A percentile compares a stretch with the other conserved stretches of the same genome.
Evolutionary conservation across 306 rosid genomes (phyloP).

Genomic region (Medicago lupulina): DNA sequence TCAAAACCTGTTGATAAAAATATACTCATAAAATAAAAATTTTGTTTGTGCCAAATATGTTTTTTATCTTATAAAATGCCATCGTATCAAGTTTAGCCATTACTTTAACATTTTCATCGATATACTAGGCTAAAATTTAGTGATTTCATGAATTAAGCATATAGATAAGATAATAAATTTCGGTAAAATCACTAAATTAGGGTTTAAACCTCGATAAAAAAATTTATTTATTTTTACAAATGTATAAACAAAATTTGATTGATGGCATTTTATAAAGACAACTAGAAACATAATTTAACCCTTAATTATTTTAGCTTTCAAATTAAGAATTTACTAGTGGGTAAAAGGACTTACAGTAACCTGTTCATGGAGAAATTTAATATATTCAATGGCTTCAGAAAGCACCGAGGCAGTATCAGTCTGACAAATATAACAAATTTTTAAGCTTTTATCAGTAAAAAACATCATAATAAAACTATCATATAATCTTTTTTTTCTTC

Average conservation of each 20-base stretch:
- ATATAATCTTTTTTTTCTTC: not conserved
- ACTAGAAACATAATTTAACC: not conserved
- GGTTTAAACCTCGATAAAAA: not conserved
- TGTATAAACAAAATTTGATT: not conserved
- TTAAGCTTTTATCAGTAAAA: conserved; percentile 35
- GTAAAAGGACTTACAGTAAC: conserved; percentile 75
- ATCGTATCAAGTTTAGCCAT: not conserved
- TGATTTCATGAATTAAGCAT: not conserved
- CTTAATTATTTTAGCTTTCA: not conserved
- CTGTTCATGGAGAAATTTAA: conserved; percentile 97
- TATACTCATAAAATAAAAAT: not conserved
- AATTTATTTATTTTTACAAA: too few relatives aligned
- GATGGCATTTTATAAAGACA: not conserved
- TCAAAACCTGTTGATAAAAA: conserved; percentile 62
- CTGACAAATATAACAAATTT: conserved; percentile 59
- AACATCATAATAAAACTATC: not conserved
- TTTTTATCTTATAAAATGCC: not conserved
- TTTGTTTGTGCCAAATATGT: not conserved
- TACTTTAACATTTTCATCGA: not conserved
- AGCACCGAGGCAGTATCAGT: conserved; percentile 99
- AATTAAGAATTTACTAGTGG: conserved; percentile 1
- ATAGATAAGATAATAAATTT: not conserved
- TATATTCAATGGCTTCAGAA: conserved; percentile 96
- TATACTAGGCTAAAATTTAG: not conserved
- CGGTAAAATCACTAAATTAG: not conserved